Conservation (phyloP, 164 flowering plant species). For the Liquidambar formosana region DNA sequence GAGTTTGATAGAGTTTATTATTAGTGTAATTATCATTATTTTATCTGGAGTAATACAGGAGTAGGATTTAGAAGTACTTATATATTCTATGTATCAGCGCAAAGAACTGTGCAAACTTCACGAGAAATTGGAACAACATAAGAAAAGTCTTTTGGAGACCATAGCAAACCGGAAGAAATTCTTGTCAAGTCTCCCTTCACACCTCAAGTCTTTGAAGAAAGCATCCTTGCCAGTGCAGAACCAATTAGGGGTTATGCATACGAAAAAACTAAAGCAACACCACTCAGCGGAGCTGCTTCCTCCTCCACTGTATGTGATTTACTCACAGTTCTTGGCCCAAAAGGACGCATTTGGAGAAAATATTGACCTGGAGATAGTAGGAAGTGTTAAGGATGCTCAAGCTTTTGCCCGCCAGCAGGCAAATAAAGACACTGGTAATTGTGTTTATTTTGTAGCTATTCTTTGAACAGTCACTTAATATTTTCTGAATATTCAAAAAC, state of each 20-base stretch:
- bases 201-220: constrained; percentile 91
- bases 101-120: constrained; percentile 83
- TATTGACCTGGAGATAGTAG: constrained; percentile 81
- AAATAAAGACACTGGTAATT: constrained; percentile 64
- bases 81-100: constrained; percentile 52
- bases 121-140: constrained; percentile 68
- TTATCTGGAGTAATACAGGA: neutral
- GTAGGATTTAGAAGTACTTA: neutral
- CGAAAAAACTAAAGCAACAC: constrained; percentile 85
- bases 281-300: constrained; percentile 89
- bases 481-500: neutral
- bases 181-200: constrained; percentile 93
- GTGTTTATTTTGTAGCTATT: neutral
- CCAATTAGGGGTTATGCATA: constrained; percentile 77
- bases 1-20: no score
- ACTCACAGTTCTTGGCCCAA: constrained; percentile 87
- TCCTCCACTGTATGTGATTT: constrained; percentile 87
- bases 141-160: constrained; percentile 69
- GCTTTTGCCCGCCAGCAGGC: constrained; percentile 85
- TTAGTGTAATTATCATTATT: neutral
- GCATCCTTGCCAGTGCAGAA: constrained; percentile 95
- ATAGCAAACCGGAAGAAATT: constrained; percentile 87
- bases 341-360: constrained; percentile 96
- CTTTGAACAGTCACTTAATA: neutral
- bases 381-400: constrained; percentile 93